These are phyloP conservation scores for Xylariaceae sp. DNA, from an alignment of 2,329 filamentous ascomycete species.

Conservation along the genomic window DNA sequence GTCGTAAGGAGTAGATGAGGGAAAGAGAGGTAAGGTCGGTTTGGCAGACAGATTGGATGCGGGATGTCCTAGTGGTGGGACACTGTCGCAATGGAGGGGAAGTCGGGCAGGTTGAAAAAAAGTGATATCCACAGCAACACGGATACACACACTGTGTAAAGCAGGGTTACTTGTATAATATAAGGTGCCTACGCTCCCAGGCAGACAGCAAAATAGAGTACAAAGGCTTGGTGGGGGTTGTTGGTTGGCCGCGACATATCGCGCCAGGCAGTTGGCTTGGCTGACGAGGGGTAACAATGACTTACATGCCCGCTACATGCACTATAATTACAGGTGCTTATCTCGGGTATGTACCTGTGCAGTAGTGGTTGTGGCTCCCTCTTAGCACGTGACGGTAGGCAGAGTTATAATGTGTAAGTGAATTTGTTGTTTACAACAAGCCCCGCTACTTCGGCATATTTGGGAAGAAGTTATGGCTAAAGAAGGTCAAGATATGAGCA, in stretches of 20 bases:
- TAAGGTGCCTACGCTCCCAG: neutral
- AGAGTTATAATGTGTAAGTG: no score
- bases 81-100: conserved; percentile 43
- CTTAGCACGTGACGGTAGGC: no score
- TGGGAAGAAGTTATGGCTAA: no score
- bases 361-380: no score
- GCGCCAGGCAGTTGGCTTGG: conserved; percentile 16
- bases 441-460: no score
- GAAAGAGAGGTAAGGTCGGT: conserved; percentile 32
- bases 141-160: conserved; percentile 18
- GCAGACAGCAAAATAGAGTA: conserved; percentile 1
- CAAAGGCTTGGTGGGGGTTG: conserved; percentile 21
- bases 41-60: conserved; percentile 27
- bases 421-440: no score
- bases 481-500: no score
- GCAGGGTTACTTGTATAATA: no score
- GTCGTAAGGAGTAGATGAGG: conserved; percentile 17
- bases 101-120: conserved; percentile 36
- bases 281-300: conserved; percentile 22
- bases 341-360: no score
- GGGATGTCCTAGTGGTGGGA: conserved; percentile 40
- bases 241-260: conserved; percentile 17
- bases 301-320: conserved; percentile 8
- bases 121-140: conserved; percentile 12
- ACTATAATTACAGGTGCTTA: conserved; percentile 18